Base-by-base conservation (phyloP, 164 flowering plant species). In the Saururus chinensis region DNA sequence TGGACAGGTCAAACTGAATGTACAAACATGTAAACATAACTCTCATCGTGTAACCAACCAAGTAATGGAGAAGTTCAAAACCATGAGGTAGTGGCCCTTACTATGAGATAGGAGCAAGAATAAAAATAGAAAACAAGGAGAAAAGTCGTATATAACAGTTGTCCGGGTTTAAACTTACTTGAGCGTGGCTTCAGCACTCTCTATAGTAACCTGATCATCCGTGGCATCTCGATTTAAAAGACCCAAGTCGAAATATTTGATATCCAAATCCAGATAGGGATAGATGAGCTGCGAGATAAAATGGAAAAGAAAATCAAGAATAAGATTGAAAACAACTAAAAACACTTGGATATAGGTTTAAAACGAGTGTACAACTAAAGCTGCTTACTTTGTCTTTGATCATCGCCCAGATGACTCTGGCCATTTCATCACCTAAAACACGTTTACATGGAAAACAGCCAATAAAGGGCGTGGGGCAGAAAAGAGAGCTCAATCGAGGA, bases 361-460 rank as follows among this genome's bases (percentile, higher is more conserved):
- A 30, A 30, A 2, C 2, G 6, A 30, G 6, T 30, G 37, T 30
- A 30, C 2, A 30, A 30, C 37, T 6, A 21, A 48, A 20, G 22
- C 19, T 37, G 21, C 8, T 53, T n/a, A 89, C 98, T 76, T 93
- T 90, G 9, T 93, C 97, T 57, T 90, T 93, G 25, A 93, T 86
- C 95, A 81, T 79, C 53, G 9, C 74, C 95, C 98, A 93, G 9
- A 93, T 93, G 48, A 93, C 70, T 74, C 98, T 76, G 22, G 98
- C 72, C 98, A 93, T 90, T 66, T 93, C 97, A 80, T 93, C 98
- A 26, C 98, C 97, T 93, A 57, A 66, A 53, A 1, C 52, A 13
- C 4, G 17, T 12, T 10, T 7, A 45, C 49, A 45, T 12, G 17
- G 17, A 45, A 17, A 17, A 12, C 16, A 60, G 52, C 24, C 66